A percentile compares a stretch with the other conserved stretches of the same genome.
Conservation (phyloP, 192 early-diverging fungal species). For the Coemansia sp. region DNA sequence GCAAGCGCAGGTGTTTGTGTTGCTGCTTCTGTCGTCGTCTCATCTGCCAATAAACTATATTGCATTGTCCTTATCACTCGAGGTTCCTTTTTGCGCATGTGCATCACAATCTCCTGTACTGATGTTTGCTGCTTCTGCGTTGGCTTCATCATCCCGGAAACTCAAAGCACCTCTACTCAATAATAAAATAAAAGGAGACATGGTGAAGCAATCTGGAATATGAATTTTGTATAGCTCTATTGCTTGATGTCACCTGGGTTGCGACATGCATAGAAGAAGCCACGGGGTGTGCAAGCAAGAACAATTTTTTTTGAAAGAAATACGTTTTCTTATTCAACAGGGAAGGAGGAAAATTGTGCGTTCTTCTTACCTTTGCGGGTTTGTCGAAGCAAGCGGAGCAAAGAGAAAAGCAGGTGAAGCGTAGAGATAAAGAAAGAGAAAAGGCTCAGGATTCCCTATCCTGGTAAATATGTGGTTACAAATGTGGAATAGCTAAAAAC, state of each 20-base stretch:
- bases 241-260: constrained; percentile 7
- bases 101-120: not conserved
- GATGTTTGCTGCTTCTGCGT: not conserved
- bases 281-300: constrained; percentile 9
- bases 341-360: not conserved
- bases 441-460: not conserved
- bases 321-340: not conserved
- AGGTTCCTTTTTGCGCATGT: constrained; percentile 4
- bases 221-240: not conserved
- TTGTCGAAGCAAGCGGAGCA: not conserved
- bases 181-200: constrained; percentile 4
- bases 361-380: constrained; percentile 1
- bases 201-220: constrained; percentile 6
- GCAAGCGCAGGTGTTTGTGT: not conserved
- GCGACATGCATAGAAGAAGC: constrained; percentile 12
- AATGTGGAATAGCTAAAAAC: not conserved
- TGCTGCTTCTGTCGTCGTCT: no score
- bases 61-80: not conserved
- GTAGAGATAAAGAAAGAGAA: not conserved
- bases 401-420: not conserved
- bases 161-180: constrained; percentile 1
- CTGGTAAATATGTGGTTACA: not conserved
- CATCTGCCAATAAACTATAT: not conserved
- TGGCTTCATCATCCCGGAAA: constrained; percentile 8
- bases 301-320: constrained; percentile 4